A percentile compares a stretch with the other conserved stretches of the same genome.
These are phyloP conservation scores for Oenanthe sinensis DNA, from an alignment of 129 eudicot genomes.

Conservation along the genomic window DNA sequence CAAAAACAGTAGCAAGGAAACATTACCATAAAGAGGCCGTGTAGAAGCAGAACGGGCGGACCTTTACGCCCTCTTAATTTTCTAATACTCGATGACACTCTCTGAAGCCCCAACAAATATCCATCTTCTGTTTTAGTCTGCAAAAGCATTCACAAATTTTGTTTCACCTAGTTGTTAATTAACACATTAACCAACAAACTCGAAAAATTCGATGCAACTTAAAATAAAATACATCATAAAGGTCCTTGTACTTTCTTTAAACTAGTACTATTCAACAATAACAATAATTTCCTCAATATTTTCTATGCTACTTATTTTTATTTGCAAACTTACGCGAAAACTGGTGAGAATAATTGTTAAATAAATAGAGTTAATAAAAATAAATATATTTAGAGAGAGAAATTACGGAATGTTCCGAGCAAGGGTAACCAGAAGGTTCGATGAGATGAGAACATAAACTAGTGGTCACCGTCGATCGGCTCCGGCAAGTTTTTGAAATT, in stretches of 20 bases:
- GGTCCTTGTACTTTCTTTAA: no score
- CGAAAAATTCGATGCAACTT: background rate
- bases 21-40: slow-evolving; percentile 60
- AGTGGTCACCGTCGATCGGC: slow-evolving; percentile 25
- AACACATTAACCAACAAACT: background rate
- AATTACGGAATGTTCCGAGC: slow-evolving; percentile 76
- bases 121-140: slow-evolving; percentile 84
- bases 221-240: no score
- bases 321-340: no score
- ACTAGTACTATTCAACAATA: no score
- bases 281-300: no score
- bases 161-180: background rate
- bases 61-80: slow-evolving; percentile 23
- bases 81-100: slow-evolving; percentile 49
- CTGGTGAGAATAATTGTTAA: background rate
- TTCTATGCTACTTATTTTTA: no score
- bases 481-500: slow-evolving; percentile 22
- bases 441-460: slow-evolving; percentile 70
- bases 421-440: slow-evolving; percentile 59
- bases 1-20: background rate
- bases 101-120: slow-evolving; percentile 78
- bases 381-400: slow-evolving; percentile 3
- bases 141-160: slow-evolving; percentile 11
- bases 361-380: background rate
- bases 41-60: slow-evolving; percentile 42